Percentiles rank a stretch among this genome's conserved stretches.
These are phyloP conservation scores for Trichosanthes truncata DNA, from an alignment of 306 rosid genomes.

Conservation along the genomic window DNA sequence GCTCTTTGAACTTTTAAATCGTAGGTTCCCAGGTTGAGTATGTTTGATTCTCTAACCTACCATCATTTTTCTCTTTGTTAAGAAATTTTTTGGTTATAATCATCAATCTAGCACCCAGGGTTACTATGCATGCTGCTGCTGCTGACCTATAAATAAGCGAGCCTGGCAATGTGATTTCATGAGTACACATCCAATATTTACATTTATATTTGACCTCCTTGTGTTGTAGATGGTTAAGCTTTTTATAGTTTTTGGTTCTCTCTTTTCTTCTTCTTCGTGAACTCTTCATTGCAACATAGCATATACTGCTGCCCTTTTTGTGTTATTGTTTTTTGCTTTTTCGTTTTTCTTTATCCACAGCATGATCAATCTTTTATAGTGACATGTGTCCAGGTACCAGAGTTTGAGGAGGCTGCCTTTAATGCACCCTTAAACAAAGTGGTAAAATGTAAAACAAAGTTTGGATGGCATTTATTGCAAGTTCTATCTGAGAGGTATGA, in stretches of 20 bases:
- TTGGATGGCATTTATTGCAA: slow-evolving; percentile 94
- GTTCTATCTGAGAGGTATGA: slow-evolving; percentile 75
- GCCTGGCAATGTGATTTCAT: background rate
- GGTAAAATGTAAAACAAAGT: slow-evolving; percentile 79
- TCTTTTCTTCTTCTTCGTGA: background rate
- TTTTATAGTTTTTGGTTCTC: background rate
- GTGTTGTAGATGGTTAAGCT: background rate
- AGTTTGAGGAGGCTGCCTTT: slow-evolving; percentile 95
- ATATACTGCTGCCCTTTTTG: background rate
- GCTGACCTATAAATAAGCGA: background rate
- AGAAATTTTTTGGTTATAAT: background rate
- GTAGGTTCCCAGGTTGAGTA: background rate
- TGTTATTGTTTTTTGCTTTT: background rate
- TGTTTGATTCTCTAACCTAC: background rate
- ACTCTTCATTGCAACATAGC: background rate
- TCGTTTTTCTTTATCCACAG: slow-evolving; percentile 9
- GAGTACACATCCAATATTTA: background rate
- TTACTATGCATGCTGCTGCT: background rate
- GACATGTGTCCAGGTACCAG: slow-evolving; percentile 61
- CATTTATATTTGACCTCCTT: background rate
- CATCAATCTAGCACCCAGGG: background rate
- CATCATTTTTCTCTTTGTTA: background rate
- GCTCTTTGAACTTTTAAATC: background rate
- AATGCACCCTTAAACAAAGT: slow-evolving; percentile 75
- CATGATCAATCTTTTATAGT: slow-evolving; percentile 17